phyloP scores from a whole-genome alignment of 73 alveolate genomes.

The Durusdinium trenchii region DNA sequence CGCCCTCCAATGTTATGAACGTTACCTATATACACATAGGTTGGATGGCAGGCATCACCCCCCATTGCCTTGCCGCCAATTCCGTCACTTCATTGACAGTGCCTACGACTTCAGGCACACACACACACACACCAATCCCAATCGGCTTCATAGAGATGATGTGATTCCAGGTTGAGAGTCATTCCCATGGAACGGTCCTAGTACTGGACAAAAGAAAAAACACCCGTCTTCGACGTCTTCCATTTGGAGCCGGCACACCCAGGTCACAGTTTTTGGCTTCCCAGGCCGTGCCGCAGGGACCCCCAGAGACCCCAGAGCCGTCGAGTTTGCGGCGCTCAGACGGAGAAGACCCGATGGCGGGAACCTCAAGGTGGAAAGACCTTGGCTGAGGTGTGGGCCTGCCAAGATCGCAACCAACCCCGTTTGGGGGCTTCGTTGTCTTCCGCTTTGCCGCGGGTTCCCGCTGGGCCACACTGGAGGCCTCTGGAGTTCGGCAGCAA shows the following conservation, averaged over 20 bases:
- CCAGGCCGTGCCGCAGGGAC: conserved; percentile 36
- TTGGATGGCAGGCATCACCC: too few species aligned
- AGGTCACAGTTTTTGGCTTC: conserved; percentile 67
- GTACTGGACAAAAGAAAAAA: too few species aligned
- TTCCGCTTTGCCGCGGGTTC: too few species aligned
- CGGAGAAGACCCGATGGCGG: not conserved
- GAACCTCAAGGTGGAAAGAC: not conserved
- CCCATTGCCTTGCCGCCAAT: not conserved
- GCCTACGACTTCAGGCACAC: not conserved
- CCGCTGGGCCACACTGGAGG: too few species aligned
- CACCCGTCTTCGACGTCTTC: not conserved
- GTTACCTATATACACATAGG: too few species aligned
- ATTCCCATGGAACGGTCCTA: too few species aligned
- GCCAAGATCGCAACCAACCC: not conserved
- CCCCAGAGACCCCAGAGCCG: not conserved
- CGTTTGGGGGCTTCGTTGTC: too few species aligned
- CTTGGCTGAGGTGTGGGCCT: too few species aligned
- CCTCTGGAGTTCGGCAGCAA: conserved; percentile 78
- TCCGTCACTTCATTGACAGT: not conserved
- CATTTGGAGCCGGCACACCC: not conserved
- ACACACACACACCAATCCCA: not conserved
- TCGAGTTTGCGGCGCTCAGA: not conserved
- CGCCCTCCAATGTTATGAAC: too few species aligned
- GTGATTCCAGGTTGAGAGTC: not conserved
- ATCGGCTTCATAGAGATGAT: not conserved